Percentiles rank a stretch among this genome's conserved stretches.
Evolutionary conservation across 495 filamentous ascomycete species (phyloP).

Genomic region (Penicillium atrosanguineum): DNA sequence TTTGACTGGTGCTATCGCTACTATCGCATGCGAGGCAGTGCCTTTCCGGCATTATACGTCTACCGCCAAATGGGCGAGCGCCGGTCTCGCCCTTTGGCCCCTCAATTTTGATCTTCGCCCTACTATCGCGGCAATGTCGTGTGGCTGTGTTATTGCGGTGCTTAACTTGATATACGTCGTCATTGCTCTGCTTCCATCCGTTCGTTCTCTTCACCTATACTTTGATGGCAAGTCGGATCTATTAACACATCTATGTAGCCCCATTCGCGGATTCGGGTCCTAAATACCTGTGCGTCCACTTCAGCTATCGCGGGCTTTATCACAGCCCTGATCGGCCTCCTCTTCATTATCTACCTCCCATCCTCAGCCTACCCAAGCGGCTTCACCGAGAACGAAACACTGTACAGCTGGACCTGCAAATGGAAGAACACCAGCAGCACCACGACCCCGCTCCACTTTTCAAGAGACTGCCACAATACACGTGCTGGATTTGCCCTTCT

Average conservation of each 20-base stretch:
- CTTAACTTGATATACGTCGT: conserved; percentile 42
- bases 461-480: conserved; percentile 41
- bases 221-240: not conserved
- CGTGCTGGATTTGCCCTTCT: conserved; percentile 41
- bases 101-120: conserved; percentile 48
- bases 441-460: conserved; percentile 36
- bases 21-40: conserved; percentile 41
- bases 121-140: conserved; percentile 41
- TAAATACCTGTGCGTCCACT: conserved; percentile 39
- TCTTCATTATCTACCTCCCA: conserved; percentile 44
- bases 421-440: conserved; percentile 29
- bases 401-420: conserved; percentile 54
- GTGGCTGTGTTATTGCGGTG: conserved; percentile 41
- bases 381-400: conserved; percentile 41
- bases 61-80: conserved; percentile 33
- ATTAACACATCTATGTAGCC: conserved; percentile 24
- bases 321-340: conserved; percentile 36
- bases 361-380: conserved; percentile 36
- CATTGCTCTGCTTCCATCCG: conserved; percentile 42
- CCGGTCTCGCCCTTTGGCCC: conserved; percentile 50
- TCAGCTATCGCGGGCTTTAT: conserved; percentile 38
- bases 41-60: conserved; percentile 40
- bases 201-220: conserved; percentile 7
- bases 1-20: conserved; percentile 31
- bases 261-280: conserved; percentile 32